Conservation (phyloP, 331 rosid species). For the Acacia pycnantha region DNA sequence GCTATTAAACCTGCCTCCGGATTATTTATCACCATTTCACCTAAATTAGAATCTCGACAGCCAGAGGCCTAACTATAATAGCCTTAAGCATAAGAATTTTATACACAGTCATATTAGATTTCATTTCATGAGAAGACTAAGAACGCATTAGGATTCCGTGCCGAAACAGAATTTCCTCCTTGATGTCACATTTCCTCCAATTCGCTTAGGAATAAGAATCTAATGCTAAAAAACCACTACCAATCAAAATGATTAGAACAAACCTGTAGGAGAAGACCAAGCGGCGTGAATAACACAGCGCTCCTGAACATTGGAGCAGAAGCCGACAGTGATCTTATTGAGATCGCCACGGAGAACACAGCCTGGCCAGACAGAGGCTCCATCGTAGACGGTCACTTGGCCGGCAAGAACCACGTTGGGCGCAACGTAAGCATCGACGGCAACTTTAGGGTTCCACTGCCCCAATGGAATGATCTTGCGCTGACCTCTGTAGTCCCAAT, state of each 20-base stretch:
- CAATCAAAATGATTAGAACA: background rate
- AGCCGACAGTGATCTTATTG: conserved; percentile 86
- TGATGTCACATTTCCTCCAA: background rate
- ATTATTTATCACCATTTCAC: background rate
- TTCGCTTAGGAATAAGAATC: background rate
- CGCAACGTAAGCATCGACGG: conserved; percentile 97
- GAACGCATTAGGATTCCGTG: background rate
- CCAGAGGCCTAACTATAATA: background rate
- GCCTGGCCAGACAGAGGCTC: conserved; percentile 96
- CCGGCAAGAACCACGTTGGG: conserved; percentile 97
- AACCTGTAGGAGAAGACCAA: conserved; percentile 98
- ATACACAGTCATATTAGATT: background rate
- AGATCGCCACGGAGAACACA: conserved; percentile 96
- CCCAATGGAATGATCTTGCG: conserved; percentile 87
- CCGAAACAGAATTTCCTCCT: background rate
- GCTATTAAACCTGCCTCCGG: background rate
- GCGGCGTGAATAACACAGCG: conserved; percentile 93
- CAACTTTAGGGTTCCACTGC: conserved; percentile 89
- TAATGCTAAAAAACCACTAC: background rate
- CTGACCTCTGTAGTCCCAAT: conserved; percentile 99
- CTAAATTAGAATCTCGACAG: background rate
- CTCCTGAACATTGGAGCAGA: conserved; percentile 92
- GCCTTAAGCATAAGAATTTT: background rate
- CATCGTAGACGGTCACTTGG: conserved; percentile 88
- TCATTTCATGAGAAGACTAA: background rate